Evolutionary conservation across 2,329 filamentous ascomycete genomes (phyloP).

Genomic region (Arthroderma sp.): DNA sequence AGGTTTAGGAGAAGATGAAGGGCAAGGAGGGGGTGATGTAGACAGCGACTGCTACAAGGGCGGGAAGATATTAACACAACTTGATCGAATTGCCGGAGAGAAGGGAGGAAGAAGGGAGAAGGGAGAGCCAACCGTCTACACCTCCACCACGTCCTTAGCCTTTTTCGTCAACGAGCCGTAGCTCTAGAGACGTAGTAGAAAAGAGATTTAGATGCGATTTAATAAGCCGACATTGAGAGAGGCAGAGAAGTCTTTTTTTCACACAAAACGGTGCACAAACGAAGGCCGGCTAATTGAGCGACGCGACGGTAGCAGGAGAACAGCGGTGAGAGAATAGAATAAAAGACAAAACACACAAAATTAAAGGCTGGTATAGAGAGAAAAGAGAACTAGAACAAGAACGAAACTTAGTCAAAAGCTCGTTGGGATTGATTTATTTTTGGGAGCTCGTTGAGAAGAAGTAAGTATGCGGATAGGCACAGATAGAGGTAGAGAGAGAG

Average conservation of each 20-base stretch:
- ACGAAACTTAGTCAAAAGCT: slow-evolving; percentile 43
- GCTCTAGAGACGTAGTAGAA: slow-evolving; percentile 19
- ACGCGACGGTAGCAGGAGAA: slow-evolving; percentile 1
- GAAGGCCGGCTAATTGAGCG: neutral
- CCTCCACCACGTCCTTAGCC: slow-evolving; percentile 26
- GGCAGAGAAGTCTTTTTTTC: neutral
- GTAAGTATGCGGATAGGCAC: too few relatives aligned
- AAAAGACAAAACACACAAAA: slow-evolving; percentile 10
- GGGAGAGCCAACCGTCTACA: slow-evolving; percentile 20
- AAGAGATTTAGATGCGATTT: neutral
- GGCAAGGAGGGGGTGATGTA: slow-evolving; percentile 26
- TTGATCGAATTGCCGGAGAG: neutral
- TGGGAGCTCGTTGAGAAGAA: too few relatives aligned
- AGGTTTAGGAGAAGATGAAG: slow-evolving; percentile 11
- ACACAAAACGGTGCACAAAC: neutral
- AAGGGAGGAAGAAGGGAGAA: slow-evolving; percentile 3
- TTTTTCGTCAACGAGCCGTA: slow-evolving; percentile 27
- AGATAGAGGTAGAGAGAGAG: slow-evolving; percentile 2
- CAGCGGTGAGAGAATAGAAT: slow-evolving; percentile 6
- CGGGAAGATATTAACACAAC: neutral
- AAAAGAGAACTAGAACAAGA: slow-evolving; percentile 19
- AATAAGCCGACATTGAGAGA: neutral
- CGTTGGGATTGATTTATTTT: slow-evolving; percentile 18
- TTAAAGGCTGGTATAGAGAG: slow-evolving; percentile 14
- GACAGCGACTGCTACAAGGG: slow-evolving; percentile 14